Conservation (phyloP, 2,329 filamentous ascomycete genomes). For the Botrytis hyacinthi region DNA sequence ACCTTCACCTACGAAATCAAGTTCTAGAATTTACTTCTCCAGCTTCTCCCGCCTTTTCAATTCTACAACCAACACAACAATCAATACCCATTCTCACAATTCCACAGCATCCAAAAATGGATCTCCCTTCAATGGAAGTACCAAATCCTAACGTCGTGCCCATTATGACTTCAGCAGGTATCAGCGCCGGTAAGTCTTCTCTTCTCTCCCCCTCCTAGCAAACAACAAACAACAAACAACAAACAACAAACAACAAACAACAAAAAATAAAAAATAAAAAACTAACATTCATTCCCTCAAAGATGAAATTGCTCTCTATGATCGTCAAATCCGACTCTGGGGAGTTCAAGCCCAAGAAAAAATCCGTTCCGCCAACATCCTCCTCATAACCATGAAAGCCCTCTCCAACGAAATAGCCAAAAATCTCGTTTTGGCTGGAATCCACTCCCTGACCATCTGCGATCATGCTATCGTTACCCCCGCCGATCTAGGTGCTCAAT, state of each 20-base stretch:
- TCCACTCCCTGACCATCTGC: conserved; percentile 84
- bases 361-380: conserved; percentile 83
- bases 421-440: conserved; percentile 91
- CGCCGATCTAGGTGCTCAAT: conserved; percentile 76
- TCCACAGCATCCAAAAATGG: background rate
- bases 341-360: conserved; percentile 92
- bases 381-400: conserved; percentile 83
- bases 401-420: conserved; percentile 95
- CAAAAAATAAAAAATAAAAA: background rate
- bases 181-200: conserved; percentile 40
- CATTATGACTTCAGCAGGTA: conserved; percentile 29
- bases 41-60: background rate
- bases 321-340: conserved; percentile 96
- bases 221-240: too few relatives aligned
- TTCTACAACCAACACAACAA: background rate
- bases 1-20: background rate
- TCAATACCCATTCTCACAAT: background rate
- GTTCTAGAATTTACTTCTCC: background rate
- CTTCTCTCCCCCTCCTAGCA: background rate
- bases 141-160: conserved; percentile 15
- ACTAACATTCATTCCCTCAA: background rate
- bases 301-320: conserved; percentile 97
- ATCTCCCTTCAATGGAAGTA: conserved; percentile 5
- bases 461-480: conserved; percentile 75
- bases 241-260: too few relatives aligned